Evolutionary conservation across 2,329 filamentous ascomycete genomes (phyloP).

Genomic region (Exophiala aquamarina): DNA sequence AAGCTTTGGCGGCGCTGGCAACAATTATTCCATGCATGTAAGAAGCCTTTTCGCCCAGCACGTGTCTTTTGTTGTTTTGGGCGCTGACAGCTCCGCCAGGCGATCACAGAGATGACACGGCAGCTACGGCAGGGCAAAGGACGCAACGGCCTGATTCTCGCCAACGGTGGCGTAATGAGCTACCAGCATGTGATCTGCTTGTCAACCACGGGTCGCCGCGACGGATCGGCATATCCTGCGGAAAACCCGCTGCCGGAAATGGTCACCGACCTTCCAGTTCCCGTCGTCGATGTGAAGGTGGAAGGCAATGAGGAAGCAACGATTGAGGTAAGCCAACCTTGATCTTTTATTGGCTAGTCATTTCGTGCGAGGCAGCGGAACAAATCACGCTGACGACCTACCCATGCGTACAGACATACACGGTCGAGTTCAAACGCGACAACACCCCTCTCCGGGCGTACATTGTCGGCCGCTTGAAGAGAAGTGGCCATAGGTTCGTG

Average conservation of each 20-base stretch:
- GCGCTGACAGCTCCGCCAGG: too few species aligned
- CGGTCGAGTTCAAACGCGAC: constrained; percentile 56
- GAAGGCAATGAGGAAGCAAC: constrained; percentile 48
- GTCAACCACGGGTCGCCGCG: constrained; percentile 45
- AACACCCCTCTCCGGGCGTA: constrained; percentile 50
- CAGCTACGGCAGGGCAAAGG: constrained; percentile 49
- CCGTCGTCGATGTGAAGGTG: constrained; percentile 42
- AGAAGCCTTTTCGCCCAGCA: constrained; percentile 22
- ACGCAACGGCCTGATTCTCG: constrained; percentile 58
- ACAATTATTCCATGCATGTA: constrained; percentile 70
- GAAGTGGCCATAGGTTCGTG: constrained; percentile 51
- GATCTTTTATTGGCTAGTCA: background rate
- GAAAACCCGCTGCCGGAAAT: constrained; percentile 46
- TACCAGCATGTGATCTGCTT: constrained; percentile 65
- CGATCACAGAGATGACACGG: constrained; percentile 57
- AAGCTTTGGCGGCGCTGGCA: constrained; percentile 68
- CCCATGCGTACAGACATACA: constrained; percentile 54
- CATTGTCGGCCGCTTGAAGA: constrained; percentile 53
- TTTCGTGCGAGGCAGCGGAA: background rate
- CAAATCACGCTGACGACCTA: background rate
- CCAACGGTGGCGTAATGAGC: constrained; percentile 65
- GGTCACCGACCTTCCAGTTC: constrained; percentile 42
- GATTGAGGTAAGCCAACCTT: constrained; percentile 48
- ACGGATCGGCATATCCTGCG: constrained; percentile 47
- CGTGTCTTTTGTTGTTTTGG: too few species aligned